Evolutionary conservation across 116 monocot species (phyloP).

Genomic region (Dioscorea cayenensis): DNA sequence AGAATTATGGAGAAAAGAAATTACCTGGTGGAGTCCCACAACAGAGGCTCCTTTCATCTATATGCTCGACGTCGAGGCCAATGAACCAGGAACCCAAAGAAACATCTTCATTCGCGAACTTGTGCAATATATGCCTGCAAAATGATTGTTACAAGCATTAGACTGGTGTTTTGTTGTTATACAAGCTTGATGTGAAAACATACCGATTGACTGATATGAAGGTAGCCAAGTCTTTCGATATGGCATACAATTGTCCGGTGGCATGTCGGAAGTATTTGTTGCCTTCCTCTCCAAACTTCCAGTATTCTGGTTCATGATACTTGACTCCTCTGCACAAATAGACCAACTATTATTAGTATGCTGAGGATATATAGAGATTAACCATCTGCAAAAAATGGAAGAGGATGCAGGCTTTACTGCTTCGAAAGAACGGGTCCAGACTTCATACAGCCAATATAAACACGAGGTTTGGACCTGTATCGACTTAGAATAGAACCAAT

Average conservation of each 20-base stretch:
- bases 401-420: constrained; percentile 30
- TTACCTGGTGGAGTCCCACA: constrained; percentile 82
- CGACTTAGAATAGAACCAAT: constrained; percentile 42
- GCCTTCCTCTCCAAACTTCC: constrained; percentile 84
- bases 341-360: neutral
- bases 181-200: neutral
- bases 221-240: constrained; percentile 79
- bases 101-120: constrained; percentile 85
- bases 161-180: neutral
- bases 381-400: no score
- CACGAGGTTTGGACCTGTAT: constrained; percentile 63
- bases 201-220: constrained; percentile 78
- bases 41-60: constrained; percentile 74
- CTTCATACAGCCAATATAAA: constrained; percentile 90
- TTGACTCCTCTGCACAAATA: constrained; percentile 50
- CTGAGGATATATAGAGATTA: neutral
- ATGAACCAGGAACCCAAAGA: constrained; percentile 87
- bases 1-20: no score
- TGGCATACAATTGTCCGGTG: constrained; percentile 74
- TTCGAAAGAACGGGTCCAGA: constrained; percentile 76
- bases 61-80: constrained; percentile 72
- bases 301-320: constrained; percentile 77
- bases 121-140: constrained; percentile 61
- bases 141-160: neutral
- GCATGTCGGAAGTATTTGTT: constrained; percentile 89